phyloP scores from a whole-genome alignment of 1,139 yeast genomes.

The Suhomyces maxii region DNA sequence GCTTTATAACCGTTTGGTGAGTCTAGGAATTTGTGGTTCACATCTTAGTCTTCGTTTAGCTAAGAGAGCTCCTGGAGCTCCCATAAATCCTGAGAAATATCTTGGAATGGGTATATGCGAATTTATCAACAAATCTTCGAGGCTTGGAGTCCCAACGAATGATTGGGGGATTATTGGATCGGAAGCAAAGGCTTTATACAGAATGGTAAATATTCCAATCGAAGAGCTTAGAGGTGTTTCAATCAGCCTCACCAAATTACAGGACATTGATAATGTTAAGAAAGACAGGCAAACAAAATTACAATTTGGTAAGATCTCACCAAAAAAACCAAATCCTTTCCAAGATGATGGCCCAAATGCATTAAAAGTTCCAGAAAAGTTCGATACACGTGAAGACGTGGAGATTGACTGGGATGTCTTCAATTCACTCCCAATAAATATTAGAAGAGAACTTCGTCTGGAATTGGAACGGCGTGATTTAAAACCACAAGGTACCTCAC shows the following conservation, averaged over 20 bases:
- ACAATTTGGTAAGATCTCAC: constrained; percentile 25
- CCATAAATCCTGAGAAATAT: constrained; percentile 71
- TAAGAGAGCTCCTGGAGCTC: constrained; percentile 63
- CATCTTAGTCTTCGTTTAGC: constrained; percentile 65
- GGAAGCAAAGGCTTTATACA: constrained; percentile 57
- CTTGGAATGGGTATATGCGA: constrained; percentile 86
- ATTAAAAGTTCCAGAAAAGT: background rate
- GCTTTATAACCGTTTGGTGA: constrained; percentile 51
- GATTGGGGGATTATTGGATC: constrained; percentile 62
- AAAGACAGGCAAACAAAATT: constrained; percentile 43
- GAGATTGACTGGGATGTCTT: constrained; percentile 57
- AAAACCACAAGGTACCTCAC: constrained; percentile 13
- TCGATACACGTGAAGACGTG: constrained; percentile 6
- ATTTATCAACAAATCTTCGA: constrained; percentile 56
- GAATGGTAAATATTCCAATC: constrained; percentile 61
- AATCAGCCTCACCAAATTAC: constrained; percentile 60
- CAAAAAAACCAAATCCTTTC: background rate
- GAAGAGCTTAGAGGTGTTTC: constrained; percentile 78
- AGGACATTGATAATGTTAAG: constrained; percentile 33
- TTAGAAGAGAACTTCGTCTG: constrained; percentile 47
- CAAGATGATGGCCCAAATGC: background rate
- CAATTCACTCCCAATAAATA: constrained; percentile 51
- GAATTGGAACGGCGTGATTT: constrained; percentile 44
- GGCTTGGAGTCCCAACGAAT: constrained; percentile 64
- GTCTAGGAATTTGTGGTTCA: constrained; percentile 53